Evolutionary conservation across 768 basidiomycete species (phyloP), one percentile per base, ranked within the genome.

Genomic region (Termitomyces sp.): DNA sequence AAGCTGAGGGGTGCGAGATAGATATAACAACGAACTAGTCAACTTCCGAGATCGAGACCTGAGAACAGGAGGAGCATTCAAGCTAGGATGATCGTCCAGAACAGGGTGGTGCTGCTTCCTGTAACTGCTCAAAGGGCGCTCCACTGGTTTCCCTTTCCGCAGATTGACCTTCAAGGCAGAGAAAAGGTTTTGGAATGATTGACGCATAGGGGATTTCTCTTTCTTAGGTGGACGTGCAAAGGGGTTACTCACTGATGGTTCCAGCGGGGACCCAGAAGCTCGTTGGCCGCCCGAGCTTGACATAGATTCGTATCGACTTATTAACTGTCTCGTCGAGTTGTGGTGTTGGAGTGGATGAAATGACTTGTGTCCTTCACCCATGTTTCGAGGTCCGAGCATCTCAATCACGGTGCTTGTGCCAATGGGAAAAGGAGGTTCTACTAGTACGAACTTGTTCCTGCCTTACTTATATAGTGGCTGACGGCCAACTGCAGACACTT

Each of bases 111-210:
- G 58, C 43, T 65, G 57, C 32, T 62, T 69, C 54, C 65, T 70
- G 45, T 57, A 59, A 42, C 54, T 63, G 27, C 47, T 61, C 37
- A 57, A n/a, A 44, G 56, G 53, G 10, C 47, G 56, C 32, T 57
- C 64, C 10, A 62, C 64, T 22, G 63, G 56, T 46, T 64, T 65
- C 6, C 60, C 62, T 56, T 70, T 73, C 30, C 66, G 57, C 43
- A 64, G 58, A 18, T 64, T 66, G 4, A 66, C 72, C 68, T 82
- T 86, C 73, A 88, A 78, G 4, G 83, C 82, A 5, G 85, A 80
- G 44, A 89, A 71, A 32, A 89, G 67, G 62, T 84, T 88, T 40
- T 82, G 79, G 60, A 89, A 72, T 18, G 87, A 88, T 67, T 82
- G 82, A 24, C 86, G 81, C 50, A 89, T 71, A 2, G 84, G 83